These are phyloP conservation scores for Nakazawaea populi DNA, from an alignment of 805 yeast species.

Conservation along the genomic window DNA sequence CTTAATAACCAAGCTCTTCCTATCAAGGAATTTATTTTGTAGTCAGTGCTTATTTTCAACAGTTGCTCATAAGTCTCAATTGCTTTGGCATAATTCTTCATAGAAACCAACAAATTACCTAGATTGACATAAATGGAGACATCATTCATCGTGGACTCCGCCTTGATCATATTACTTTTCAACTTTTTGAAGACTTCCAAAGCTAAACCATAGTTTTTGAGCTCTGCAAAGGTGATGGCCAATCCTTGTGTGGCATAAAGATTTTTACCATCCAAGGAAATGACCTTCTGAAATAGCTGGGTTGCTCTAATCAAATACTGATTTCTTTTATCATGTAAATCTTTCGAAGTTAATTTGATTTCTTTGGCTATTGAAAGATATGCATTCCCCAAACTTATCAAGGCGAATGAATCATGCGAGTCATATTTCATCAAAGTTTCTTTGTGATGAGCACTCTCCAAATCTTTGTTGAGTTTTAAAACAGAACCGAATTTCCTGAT, in stretches of 20 bases:
- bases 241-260: conserved; percentile 98
- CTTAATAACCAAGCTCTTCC: conserved; percentile 88
- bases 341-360: conserved; percentile 42
- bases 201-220: conserved; percentile 67
- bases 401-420: conserved; percentile 85
- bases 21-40: conserved; percentile 62
- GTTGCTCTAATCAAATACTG: conserved; percentile 86
- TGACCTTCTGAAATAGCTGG: conserved; percentile 83
- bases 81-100: conserved; percentile 78
- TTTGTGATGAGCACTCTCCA: conserved; percentile 77
- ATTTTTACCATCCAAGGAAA: conserved; percentile 75
- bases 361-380: conserved; percentile 82
- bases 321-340: conserved; percentile 51
- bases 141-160: conserved; percentile 58
- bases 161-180: conserved; percentile 44
- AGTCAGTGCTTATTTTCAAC: conserved; percentile 59
- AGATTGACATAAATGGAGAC: conserved; percentile 76
- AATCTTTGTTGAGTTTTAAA: conserved; percentile 37
- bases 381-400: conserved; percentile 84
- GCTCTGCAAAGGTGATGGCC: conserved; percentile 88
- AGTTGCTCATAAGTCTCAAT: conserved; percentile 87
- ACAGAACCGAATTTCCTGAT: conserved; percentile 54
- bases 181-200: conserved; percentile 82
- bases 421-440: conserved; percentile 77
- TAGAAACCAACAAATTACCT: conserved; percentile 82